Conservation (phyloP, 2,329 filamentous ascomycete species). For the Epichloe gansuensis region DNA sequence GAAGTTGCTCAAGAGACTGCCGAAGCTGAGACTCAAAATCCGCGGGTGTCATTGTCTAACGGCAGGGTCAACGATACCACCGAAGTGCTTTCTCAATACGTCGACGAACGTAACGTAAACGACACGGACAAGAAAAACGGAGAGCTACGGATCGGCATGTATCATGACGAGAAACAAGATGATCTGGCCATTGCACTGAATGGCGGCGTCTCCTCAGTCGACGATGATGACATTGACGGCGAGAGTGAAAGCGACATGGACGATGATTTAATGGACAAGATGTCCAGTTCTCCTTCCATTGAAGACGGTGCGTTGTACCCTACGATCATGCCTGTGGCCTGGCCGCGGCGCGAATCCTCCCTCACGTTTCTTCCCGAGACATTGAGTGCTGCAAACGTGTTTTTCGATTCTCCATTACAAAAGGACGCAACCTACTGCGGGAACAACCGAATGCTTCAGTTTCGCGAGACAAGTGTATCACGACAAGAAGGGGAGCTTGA, state of each 20-base stretch:
- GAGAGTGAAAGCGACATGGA: slow-evolving; percentile 57
- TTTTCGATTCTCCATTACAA: slow-evolving; percentile 21
- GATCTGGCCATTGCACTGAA: slow-evolving; percentile 48
- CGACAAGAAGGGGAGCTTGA: neutral
- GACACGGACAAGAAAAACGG: slow-evolving; percentile 9
- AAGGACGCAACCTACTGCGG: slow-evolving; percentile 15
- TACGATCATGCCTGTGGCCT: slow-evolving; percentile 22
- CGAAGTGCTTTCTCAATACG: slow-evolving; percentile 26
- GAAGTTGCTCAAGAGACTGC: slow-evolving; percentile 65
- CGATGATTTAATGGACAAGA: slow-evolving; percentile 95
- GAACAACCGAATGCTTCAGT: slow-evolving; percentile 19
- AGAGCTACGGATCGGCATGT: slow-evolving; percentile 20
- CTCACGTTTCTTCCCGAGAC: slow-evolving; percentile 21
- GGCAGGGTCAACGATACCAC: slow-evolving; percentile 28
- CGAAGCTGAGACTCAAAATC: slow-evolving; percentile 56
- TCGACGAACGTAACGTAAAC: slow-evolving; percentile 28
- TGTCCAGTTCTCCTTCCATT: slow-evolving; percentile 96
- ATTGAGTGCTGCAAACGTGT: slow-evolving; percentile 15
- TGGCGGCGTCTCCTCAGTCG: slow-evolving; percentile 37
- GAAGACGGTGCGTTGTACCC: slow-evolving; percentile 83
- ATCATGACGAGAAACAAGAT: slow-evolving; percentile 34
- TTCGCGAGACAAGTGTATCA: slow-evolving; percentile 11
- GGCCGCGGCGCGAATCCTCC: slow-evolving; percentile 33
- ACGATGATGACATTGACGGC: slow-evolving; percentile 53
- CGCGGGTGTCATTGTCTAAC: slow-evolving; percentile 42